phyloP scores from a whole-genome alignment of 2,329 filamentous ascomycete genomes.

The Emergomyces pasteurianus region DNA sequence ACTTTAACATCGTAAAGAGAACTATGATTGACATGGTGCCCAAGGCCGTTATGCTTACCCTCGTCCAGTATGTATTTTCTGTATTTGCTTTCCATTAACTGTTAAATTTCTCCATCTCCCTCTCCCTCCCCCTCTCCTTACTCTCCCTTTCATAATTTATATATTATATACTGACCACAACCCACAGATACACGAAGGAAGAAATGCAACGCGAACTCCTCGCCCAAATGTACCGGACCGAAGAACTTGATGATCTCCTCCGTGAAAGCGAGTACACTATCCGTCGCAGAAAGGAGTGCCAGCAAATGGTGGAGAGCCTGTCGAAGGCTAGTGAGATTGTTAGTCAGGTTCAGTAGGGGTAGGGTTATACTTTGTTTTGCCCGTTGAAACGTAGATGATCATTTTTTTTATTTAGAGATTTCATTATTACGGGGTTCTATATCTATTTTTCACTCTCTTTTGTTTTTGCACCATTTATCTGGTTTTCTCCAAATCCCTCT shows the following conservation, averaged over 20 bases:
- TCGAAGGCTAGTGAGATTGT: constrained; percentile 90
- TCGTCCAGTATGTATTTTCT: constrained; percentile 65
- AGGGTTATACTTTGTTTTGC: background rate
- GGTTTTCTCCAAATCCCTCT: background rate
- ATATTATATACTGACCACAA: background rate
- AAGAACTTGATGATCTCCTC: constrained; percentile 82
- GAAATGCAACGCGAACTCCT: constrained; percentile 97
- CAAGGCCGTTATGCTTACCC: constrained; percentile 95
- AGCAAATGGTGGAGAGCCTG: constrained; percentile 96
- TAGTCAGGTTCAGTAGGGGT: constrained; percentile 52
- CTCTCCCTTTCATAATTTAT: background rate
- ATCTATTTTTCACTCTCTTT: background rate
- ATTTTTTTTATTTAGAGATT: background rate
- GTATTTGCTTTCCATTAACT: background rate
- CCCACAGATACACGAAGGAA: constrained; percentile 73
- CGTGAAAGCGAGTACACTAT: constrained; percentile 98
- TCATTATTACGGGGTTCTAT: background rate
- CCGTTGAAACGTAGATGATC: background rate
- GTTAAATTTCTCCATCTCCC: background rate
- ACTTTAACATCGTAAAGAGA: constrained; percentile 95
- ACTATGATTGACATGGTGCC: constrained; percentile 99
- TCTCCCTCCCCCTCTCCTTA: background rate
- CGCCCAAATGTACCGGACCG: constrained; percentile 91
- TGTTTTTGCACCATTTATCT: background rate
- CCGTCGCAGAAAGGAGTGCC: constrained; percentile 90